Evolutionary conservation across 805 yeast species (phyloP).

Genomic region (Saccharomycopsis oosterbeekiorum): DNA sequence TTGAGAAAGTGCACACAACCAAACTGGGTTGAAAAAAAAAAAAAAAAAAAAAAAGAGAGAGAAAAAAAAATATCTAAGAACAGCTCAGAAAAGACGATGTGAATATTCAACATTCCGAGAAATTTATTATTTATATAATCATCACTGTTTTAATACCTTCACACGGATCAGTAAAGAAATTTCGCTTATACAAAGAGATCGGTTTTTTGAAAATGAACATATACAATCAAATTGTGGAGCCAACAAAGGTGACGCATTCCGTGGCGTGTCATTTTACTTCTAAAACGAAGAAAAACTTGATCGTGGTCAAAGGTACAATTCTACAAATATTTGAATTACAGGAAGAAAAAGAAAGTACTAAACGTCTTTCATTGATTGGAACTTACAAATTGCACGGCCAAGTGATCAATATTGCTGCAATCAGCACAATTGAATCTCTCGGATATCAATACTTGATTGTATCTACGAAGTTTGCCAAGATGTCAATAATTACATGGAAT

Average conservation of each 20-base stretch:
- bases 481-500: slow-evolving; percentile 72
- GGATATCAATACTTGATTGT: slow-evolving; percentile 48
- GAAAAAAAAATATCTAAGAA: not conserved
- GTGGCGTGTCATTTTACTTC: slow-evolving; percentile 33
- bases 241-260: slow-evolving; percentile 38
- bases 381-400: slow-evolving; percentile 44
- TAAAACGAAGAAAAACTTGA: slow-evolving; percentile 31
- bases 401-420: slow-evolving; percentile 26
- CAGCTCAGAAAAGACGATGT: not conserved
- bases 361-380: slow-evolving; percentile 26
- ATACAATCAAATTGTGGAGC: slow-evolving; percentile 46
- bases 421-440: slow-evolving; percentile 7
- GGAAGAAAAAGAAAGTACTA: slow-evolving; percentile 15
- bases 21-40: not conserved
- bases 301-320: slow-evolving; percentile 42
- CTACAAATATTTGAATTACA: slow-evolving; percentile 41
- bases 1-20: not conserved
- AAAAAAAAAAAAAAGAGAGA: not conserved
- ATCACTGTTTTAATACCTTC: too few species aligned
- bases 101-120: not conserved
- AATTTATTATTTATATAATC: too few species aligned
- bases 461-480: slow-evolving; percentile 64
- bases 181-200: too few species aligned
- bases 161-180: too few species aligned
- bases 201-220: slow-evolving; percentile 35